Percentiles rank a stretch among this genome's conserved stretches.
Conservation (phyloP, 305 asterid genomes). For the Fraxinus dipetala region DNA sequence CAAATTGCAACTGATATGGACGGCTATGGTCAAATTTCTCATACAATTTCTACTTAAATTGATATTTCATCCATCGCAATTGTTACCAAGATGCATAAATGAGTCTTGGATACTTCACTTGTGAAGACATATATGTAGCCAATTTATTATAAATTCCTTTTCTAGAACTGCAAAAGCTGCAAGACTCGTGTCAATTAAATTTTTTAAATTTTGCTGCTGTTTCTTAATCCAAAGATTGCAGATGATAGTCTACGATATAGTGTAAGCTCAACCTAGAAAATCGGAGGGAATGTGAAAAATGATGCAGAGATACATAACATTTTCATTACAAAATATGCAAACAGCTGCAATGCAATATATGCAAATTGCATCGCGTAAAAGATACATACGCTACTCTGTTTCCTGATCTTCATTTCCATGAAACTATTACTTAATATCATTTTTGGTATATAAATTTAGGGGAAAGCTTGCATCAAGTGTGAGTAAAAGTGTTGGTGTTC, state of each 20-base stretch:
- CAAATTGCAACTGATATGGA: neutral
- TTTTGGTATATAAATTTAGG: slow-evolving; percentile 34
- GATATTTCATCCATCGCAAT: neutral
- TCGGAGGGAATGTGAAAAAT: neutral
- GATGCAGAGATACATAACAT: neutral
- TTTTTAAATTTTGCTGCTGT: neutral
- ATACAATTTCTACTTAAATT: neutral
- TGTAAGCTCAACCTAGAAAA: neutral
- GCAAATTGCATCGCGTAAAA: neutral
- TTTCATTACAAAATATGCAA: neutral
- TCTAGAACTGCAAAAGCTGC: neutral
- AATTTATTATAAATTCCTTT: neutral
- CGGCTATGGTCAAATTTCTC: neutral
- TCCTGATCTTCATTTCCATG: neutral
- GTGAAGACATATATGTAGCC: neutral
- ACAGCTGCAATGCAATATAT: neutral
- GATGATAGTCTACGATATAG: neutral
- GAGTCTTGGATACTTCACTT: neutral
- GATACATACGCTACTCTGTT: neutral
- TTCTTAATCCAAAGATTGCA: neutral
- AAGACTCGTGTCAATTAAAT: neutral
- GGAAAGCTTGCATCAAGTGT: slow-evolving; percentile 51
- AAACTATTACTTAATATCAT: neutral
- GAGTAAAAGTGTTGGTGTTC: slow-evolving; percentile 70
- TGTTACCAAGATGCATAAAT: neutral